A percentile compares a stretch with the other conserved stretches of the same genome.
Conservation (phyloP, 768 basidiomycete species). For the Lactarius deliciosus region DNA sequence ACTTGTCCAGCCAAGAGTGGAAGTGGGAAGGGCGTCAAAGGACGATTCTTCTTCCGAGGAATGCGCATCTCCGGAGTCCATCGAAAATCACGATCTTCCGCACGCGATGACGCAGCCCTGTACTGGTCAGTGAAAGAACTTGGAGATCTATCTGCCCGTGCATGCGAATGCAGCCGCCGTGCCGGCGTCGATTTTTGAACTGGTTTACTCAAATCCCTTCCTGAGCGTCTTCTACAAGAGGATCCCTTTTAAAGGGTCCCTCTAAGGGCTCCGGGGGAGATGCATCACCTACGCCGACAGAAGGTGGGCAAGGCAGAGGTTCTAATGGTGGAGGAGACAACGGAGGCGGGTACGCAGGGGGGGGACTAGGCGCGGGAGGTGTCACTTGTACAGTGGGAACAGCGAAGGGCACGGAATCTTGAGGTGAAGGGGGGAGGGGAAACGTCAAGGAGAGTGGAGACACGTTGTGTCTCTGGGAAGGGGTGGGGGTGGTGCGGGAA, state of each 20-base stretch:
- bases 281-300: neutral
- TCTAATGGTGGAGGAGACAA: conserved; percentile 13
- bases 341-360: conserved; percentile 25
- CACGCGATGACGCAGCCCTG: neutral
- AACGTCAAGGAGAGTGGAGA: conserved; percentile 27
- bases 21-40: conserved; percentile 22
- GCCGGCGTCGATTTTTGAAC: neutral
- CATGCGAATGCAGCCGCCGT: conserved; percentile 2
- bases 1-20: neutral
- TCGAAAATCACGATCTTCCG: neutral
- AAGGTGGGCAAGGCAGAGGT: conserved; percentile 19
- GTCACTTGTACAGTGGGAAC: conserved; percentile 22
- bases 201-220: conserved; percentile 1
- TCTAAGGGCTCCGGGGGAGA: neutral
- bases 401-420: neutral
- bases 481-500: neutral
- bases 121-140: neutral
- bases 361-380: conserved; percentile 13
- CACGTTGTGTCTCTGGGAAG: neutral
- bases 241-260: neutral
- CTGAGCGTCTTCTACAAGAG: conserved; percentile 2
- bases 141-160: conserved; percentile 4
- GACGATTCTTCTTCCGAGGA: conserved; percentile 12
- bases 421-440: conserved; percentile 24
- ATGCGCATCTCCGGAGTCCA: neutral